Percentiles rank a stretch among this genome's conserved stretches.
phyloP scores from a whole-genome alignment of 2,329 filamentous ascomycete species.

The Colletotrichum kahawae region DNA sequence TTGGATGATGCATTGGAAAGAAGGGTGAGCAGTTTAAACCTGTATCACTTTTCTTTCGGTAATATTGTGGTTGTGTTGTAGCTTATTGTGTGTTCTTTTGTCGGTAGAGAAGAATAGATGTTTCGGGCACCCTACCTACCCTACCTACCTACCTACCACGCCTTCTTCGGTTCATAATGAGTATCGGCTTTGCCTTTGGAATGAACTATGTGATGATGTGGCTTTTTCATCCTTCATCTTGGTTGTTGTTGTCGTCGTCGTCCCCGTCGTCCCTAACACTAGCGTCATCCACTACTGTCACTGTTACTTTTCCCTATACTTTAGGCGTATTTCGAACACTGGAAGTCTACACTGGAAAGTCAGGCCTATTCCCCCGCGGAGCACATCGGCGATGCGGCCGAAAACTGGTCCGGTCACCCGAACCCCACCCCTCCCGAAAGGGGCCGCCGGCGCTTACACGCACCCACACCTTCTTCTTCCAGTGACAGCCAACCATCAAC shows the following conservation, averaged over 20 bases:
- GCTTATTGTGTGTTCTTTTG: slow-evolving; percentile 8
- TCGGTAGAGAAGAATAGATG: neutral
- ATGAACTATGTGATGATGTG: neutral
- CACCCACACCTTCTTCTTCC: neutral
- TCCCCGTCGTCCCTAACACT: too few species aligned
- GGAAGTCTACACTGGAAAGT: neutral
- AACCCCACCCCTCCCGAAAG: neutral
- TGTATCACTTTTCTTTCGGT: neutral
- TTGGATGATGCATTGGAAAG: neutral
- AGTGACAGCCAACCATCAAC: neutral
- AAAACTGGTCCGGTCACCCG: neutral
- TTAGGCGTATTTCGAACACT: neutral
- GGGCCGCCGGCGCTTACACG: neutral
- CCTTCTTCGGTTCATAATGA: neutral
- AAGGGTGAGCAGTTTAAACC: neutral
- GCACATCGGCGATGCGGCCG: neutral
- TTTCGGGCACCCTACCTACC: neutral
- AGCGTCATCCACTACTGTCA: neutral
- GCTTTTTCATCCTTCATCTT: neutral
- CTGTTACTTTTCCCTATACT: neutral
- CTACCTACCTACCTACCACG: neutral
- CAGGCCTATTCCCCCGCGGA: neutral
- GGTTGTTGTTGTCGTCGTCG: too few species aligned
- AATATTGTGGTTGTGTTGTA: slow-evolving; percentile 5
- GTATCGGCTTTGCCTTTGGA: neutral